These are phyloP conservation scores for Neurospora sp. DNA, from an alignment of 495 filamentous ascomycete species.

Conservation along the genomic window DNA sequence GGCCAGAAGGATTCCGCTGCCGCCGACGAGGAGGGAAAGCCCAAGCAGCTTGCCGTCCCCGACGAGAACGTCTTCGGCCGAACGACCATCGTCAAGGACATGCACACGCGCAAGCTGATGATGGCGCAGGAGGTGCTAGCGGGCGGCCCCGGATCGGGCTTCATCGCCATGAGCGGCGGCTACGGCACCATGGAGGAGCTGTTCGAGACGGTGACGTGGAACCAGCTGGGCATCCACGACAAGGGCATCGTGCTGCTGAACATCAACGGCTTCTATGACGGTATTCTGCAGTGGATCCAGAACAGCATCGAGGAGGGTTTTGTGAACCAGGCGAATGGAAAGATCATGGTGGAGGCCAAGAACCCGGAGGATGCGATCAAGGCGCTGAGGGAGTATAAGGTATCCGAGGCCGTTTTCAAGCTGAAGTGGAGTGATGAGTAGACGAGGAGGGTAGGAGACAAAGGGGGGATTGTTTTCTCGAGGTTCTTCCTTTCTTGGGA, in stretches of 20 bases:
- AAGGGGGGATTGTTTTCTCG: background rate
- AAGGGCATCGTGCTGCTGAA: constrained; percentile 74
- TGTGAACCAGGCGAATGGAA: constrained; percentile 53
- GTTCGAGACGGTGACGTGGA: constrained; percentile 96
- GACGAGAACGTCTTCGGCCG: constrained; percentile 63
- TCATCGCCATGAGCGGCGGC: constrained; percentile 81
- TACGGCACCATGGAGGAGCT: constrained; percentile 95
- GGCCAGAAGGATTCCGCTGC: background rate
- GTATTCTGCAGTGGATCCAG: constrained; percentile 70
- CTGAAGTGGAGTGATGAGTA: constrained; percentile 72
- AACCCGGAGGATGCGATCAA: constrained; percentile 60
- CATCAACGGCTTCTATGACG: constrained; percentile 84
- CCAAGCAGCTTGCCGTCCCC: constrained; percentile 32
- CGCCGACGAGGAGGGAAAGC: constrained; percentile 6
- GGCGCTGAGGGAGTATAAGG: constrained; percentile 62
- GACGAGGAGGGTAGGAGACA: background rate
- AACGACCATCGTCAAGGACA: constrained; percentile 82
- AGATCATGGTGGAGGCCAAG: constrained; percentile 69
- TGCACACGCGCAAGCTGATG: constrained; percentile 88
- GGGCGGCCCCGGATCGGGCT: constrained; percentile 75
- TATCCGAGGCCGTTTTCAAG: constrained; percentile 61
- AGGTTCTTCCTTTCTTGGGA: background rate
- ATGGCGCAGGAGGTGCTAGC: constrained; percentile 82
- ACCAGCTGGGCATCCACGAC: constrained; percentile 88
- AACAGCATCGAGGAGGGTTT: constrained; percentile 71